Evolutionary conservation across 352 stramenopile species (phyloP), one percentile per base, ranked within the genome.

Genomic region (Thalassiosira mediterranea): DNA sequence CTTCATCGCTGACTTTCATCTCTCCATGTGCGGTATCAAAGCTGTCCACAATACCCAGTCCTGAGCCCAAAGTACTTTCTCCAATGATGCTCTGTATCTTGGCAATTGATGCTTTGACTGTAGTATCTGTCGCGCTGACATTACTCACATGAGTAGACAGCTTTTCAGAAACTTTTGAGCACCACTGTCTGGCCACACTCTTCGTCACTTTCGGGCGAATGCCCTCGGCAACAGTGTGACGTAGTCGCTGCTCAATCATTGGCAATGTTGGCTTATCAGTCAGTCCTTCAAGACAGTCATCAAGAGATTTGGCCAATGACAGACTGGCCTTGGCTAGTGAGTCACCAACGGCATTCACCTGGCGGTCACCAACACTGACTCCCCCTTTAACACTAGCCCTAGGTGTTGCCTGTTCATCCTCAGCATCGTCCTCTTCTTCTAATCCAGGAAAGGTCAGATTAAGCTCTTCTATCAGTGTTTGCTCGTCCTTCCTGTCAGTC

Each of bases 251-350:
- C 40, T 74, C 15, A 28, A 82, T 29, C 31, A 42, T 21, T 17
- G 26, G 49, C 11, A 74, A 42, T 62, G 61, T 66, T 57, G 54
- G 62, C 17, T 60, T 52, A 11, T 47, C 60, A n/a, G 42, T 56
- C 15, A 66, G 51, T 47, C 58, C 73, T 23, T 44, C 66, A 29
- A 82, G 64, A 31, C 53, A 77, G 26, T 31, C 52, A 37, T 77
- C 73, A 25, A 82, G 38, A 51, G 42, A 67, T 49, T 73, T n/a
- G 34, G 73, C 73, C 32, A 82, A 69, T 32, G 73, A 49, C 52
- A 77, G 61, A 23, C 26, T 70, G 25, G 52, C 38, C n/a, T 46
- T 65, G 1, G 25, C 47, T 46, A 68, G 47, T 61, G 54, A 15
- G 37, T 78, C 44, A n/a, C n/a, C n/a, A n/a, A n/a, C n/a, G n/a